These are phyloP conservation scores for Fraxinus dipetala DNA, from an alignment of 305 asterid genomes.

Conservation along the genomic window DNA sequence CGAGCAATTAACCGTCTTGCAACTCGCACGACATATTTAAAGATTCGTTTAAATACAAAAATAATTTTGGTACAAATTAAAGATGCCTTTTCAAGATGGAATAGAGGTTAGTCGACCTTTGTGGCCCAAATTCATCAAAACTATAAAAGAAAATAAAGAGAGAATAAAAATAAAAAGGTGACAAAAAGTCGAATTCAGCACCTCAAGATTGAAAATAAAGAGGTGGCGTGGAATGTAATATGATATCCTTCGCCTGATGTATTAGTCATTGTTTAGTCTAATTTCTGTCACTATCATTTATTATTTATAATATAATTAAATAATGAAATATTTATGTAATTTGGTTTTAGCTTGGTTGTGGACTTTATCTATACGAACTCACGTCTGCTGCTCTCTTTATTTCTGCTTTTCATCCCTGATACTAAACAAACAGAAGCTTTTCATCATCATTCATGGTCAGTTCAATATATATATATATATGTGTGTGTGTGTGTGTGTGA, in stretches of 20 bases:
- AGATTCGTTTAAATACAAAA: neutral
- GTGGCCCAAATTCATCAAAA: neutral
- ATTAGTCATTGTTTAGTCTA: neutral
- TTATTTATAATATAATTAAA: neutral
- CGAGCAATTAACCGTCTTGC: neutral
- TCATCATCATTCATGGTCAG: slow-evolving; percentile 4
- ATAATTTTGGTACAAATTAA: neutral
- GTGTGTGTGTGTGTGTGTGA: no score
- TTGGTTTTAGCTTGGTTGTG: slow-evolving; percentile 23
- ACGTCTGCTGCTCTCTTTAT: slow-evolving; percentile 15
- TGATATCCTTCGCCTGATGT: neutral
- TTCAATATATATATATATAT: neutral
- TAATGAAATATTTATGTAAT: neutral
- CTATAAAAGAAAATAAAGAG: neutral
- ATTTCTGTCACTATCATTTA: neutral
- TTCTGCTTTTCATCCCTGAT: neutral
- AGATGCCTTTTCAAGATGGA: neutral
- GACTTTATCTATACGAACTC: slow-evolving; percentile 15
- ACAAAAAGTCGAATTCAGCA: neutral
- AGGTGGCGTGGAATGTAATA: neutral
- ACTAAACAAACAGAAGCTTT: neutral
- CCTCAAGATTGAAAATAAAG: neutral
- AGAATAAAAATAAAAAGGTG: neutral
- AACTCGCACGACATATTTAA: neutral
- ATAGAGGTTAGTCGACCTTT: neutral